phyloP scores from a whole-genome alignment of 2,329 filamentous ascomycete genomes.

The Torrubiellomyces zombiae region DNA sequence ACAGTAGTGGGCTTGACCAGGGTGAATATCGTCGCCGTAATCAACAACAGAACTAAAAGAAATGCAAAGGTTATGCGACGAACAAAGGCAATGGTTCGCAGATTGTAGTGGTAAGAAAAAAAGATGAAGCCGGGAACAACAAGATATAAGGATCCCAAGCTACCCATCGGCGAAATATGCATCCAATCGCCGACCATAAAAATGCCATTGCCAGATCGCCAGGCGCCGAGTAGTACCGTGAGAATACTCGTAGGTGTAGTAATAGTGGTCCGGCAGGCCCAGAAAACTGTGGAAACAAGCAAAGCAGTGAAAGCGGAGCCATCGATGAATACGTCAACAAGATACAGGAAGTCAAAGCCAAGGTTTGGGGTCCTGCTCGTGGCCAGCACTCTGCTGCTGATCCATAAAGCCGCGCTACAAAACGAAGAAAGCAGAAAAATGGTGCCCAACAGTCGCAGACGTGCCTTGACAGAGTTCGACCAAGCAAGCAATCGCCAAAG shows the following conservation, averaged over 20 bases:
- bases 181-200: slow-evolving; percentile 26
- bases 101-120: slow-evolving; percentile 26
- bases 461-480: slow-evolving; percentile 28
- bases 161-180: slow-evolving; percentile 18
- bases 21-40: slow-evolving; percentile 21
- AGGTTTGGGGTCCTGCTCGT: slow-evolving; percentile 8
- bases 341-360: slow-evolving; percentile 26
- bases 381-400: slow-evolving; percentile 14
- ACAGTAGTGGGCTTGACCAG: slow-evolving; percentile 13
- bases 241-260: slow-evolving; percentile 24
- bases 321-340: slow-evolving; percentile 31
- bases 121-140: slow-evolving; percentile 23
- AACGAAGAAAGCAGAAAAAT: slow-evolving; percentile 25
- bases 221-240: slow-evolving; percentile 25
- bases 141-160: slow-evolving; percentile 21
- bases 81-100: slow-evolving; percentile 26
- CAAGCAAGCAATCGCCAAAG: slow-evolving; percentile 35
- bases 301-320: slow-evolving; percentile 27
- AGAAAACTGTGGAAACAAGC: slow-evolving; percentile 25
- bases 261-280: slow-evolving; percentile 29
- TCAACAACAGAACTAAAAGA: slow-evolving; percentile 19
- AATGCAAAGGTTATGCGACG: slow-evolving; percentile 22
- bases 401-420: slow-evolving; percentile 19
- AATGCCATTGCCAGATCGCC: slow-evolving; percentile 19
- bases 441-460: slow-evolving; percentile 26